Conservation (phyloP, 2,329 filamentous ascomycete species). For the Penicillium rolfsii region DNA sequence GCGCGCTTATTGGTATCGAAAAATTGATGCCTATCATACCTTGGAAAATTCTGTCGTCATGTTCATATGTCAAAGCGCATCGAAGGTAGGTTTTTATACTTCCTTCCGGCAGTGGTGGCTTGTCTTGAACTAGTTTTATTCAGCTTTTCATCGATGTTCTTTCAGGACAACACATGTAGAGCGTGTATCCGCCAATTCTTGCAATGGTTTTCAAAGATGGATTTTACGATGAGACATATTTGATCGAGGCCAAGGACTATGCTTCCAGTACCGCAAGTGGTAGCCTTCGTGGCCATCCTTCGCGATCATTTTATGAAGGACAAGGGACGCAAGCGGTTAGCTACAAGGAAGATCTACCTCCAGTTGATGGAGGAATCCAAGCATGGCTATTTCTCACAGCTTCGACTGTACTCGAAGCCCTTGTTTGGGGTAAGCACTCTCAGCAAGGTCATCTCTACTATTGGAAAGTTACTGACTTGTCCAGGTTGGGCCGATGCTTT, state of each 20-base stretch:
- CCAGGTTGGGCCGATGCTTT: conserved; percentile 69
- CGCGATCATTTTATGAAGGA: conserved; percentile 11
- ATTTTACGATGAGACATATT: neutral
- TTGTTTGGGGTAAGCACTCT: conserved; percentile 27
- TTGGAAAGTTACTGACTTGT: neutral
- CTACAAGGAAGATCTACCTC: conserved; percentile 15
- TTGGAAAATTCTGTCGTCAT: conserved; percentile 21
- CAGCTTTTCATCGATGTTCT: neutral
- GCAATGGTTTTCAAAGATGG: neutral
- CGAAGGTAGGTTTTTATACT: conserved; percentile 10
- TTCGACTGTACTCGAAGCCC: conserved; percentile 26
- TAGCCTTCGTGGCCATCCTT: neutral
- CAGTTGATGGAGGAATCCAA: conserved; percentile 24
- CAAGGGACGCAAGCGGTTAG: conserved; percentile 1
- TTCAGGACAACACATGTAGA: neutral
- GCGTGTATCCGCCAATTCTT: neutral
- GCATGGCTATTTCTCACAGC: conserved; percentile 31
- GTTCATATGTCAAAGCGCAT: conserved; percentile 15
- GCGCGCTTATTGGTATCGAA: neutral
- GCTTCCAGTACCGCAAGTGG: conserved; percentile 12
- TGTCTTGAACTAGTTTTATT: neutral
- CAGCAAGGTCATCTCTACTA: neutral
- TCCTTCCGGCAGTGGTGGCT: neutral
- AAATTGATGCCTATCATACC: conserved; percentile 1
- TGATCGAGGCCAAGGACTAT: conserved; percentile 17